Base-by-base conservation (phyloP, 202 grass and related monocot species). In the Elaeis oleifera region DNA sequence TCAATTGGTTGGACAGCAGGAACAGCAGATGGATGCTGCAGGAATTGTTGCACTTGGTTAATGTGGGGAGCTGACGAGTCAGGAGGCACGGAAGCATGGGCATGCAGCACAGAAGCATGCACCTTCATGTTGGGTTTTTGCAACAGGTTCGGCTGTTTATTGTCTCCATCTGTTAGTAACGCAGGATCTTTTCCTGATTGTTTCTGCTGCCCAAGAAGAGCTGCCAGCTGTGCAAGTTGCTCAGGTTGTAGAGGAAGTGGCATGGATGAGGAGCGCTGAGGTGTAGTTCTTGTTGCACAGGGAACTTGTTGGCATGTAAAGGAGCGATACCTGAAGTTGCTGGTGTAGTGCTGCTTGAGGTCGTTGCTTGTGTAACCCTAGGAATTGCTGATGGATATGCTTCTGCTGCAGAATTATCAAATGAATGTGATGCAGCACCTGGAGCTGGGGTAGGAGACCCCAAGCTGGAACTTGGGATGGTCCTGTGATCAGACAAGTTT, bases 131-230 rank as follows among this genome's bases (percentile, higher is more conserved):
- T 73, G 18, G 68, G 68, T 51, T 62, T 81, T 24, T 78, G 74
- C 32, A 69, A n/a, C 29, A 76, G 61, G 27, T 69, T 70, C 28
- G 77, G 58, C 52, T 78, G 77, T 59, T 58, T 83, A 49, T 70
- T 80, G 71, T 75, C 70, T 56, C 65, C 71, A 51, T 65, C 77
- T 49, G 56, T 20, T 51, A 70, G 56, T 8, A 79, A 65, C 60
- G 55, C 54, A 76, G 53, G 59, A 70, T 62, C 68, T 59, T 70
- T 83, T 54, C 63, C 77, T 63, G 39, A 59, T 80, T 86, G 77
- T 69, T 78, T 86, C 65, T 86, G 88, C 58, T 78, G 76, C 60
- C 76, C 77, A 23, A 90, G 79, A 66, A 80, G 67, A 57, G 74
- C 29, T 55, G 88, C 60, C 53, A 86, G 59, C 49, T 86, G 83